Conservation (phyloP, 2,329 filamentous ascomycete species). For the Chaetoscypha palmicola region DNA sequence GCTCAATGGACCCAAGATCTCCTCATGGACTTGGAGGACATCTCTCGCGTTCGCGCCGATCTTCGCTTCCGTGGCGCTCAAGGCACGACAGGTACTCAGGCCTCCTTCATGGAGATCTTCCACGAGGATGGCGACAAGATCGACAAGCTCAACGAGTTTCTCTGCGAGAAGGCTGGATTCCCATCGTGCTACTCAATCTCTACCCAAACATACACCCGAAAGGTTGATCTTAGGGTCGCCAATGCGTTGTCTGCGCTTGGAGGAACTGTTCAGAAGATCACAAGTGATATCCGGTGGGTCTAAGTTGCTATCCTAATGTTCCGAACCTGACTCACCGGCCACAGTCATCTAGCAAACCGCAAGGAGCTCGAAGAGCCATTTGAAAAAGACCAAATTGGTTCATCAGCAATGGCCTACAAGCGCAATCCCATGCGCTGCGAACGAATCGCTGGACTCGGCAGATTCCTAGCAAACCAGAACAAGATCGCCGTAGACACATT, state of each 20-base stretch:
- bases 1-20: slow-evolving; percentile 70
- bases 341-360: slow-evolving; percentile 58
- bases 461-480: slow-evolving; percentile 36
- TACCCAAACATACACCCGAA: slow-evolving; percentile 65
- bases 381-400: slow-evolving; percentile 71
- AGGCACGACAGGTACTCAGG: slow-evolving; percentile 54
- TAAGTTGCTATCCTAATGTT: not conserved
- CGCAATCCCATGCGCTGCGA: slow-evolving; percentile 44
- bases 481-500: slow-evolving; percentile 50
- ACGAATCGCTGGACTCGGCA: slow-evolving; percentile 39
- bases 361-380: slow-evolving; percentile 86
- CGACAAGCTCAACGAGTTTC: slow-evolving; percentile 45
- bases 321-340: not conserved
- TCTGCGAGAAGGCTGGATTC: slow-evolving; percentile 49
- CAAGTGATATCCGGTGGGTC: slow-evolving; percentile 53
- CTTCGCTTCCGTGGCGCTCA: slow-evolving; percentile 67
- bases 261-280: slow-evolving; percentile 70
- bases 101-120: slow-evolving; percentile 36
- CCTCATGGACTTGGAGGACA: slow-evolving; percentile 63
- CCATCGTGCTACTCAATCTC: slow-evolving; percentile 39
- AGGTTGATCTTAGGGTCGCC: slow-evolving; percentile 73
- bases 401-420: slow-evolving; percentile 50
- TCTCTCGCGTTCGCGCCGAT: slow-evolving; percentile 60
- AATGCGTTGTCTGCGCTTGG: slow-evolving; percentile 77
- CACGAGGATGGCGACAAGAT: slow-evolving; percentile 43